Conservation (phyloP, 257 asterid species). For the Osmanthus fragrans region DNA sequence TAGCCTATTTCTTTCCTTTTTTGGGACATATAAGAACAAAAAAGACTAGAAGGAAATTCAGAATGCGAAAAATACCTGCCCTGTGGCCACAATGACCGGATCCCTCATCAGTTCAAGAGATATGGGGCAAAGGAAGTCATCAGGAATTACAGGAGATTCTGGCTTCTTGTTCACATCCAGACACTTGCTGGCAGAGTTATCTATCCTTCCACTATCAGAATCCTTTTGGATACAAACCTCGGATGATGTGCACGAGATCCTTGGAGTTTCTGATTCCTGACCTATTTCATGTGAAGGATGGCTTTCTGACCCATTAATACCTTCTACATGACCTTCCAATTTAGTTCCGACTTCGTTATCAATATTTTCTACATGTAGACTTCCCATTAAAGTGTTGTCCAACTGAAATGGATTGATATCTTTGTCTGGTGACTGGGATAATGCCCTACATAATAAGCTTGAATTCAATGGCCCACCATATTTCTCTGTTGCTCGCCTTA, state of each 20-base stretch:
- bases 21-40: neutral
- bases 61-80: constrained; percentile 36
- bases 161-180: constrained; percentile 59
- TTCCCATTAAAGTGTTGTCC: constrained; percentile 43
- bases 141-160: constrained; percentile 66
- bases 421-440: constrained; percentile 68
- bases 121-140: constrained; percentile 89
- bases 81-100: constrained; percentile 94
- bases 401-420: constrained; percentile 60
- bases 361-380: constrained; percentile 47
- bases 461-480: constrained; percentile 74
- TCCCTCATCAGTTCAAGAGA: constrained; percentile 96
- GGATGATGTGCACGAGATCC: constrained; percentile 37
- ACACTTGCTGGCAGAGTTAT: constrained; percentile 37
- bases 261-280: constrained; percentile 31
- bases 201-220: constrained; percentile 34
- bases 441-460: constrained; percentile 51
- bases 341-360: constrained; percentile 57
- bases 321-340: constrained; percentile 27
- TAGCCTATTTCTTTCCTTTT: neutral
- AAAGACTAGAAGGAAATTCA: neutral
- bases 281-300: constrained; percentile 32
- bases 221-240: constrained; percentile 35
- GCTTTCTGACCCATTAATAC: constrained; percentile 29
- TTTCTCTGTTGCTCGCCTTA: constrained; percentile 87